A percentile compares a stretch with the other conserved stretches of the same genome.
Evolutionary conservation across 2,329 filamentous ascomycete genomes (phyloP).

Genomic region (Cadophora malorum): DNA sequence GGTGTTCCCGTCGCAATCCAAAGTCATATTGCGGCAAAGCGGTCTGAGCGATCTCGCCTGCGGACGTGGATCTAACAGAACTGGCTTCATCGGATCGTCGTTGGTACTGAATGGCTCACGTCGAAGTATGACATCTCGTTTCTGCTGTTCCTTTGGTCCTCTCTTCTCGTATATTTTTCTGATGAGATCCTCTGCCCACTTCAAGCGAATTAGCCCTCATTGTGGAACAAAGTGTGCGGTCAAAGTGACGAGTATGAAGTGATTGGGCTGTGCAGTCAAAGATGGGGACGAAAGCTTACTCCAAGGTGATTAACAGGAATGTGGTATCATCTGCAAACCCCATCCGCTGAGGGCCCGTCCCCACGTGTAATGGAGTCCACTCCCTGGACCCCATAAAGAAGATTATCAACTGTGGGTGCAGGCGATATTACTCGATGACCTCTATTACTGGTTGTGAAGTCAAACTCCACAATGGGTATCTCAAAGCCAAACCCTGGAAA

Average conservation of each 20-base stretch:
- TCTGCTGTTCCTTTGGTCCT: conserved; percentile 18
- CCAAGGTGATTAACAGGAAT: conserved; percentile 26
- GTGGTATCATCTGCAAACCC: conserved; percentile 26
- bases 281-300: not conserved
- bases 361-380: conserved; percentile 6
- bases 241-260: not conserved
- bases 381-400: conserved; percentile 19
- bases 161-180: conserved; percentile 26
- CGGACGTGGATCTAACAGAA: conserved; percentile 22
- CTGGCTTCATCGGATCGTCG: conserved; percentile 15
- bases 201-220: not conserved
- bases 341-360: not conserved
- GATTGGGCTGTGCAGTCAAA: not conserved
- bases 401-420: conserved; percentile 20
- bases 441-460: conserved; percentile 18
- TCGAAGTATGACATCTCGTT: conserved; percentile 25
- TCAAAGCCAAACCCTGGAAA: conserved; percentile 28
- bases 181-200: conserved; percentile 27
- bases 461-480: conserved; percentile 25
- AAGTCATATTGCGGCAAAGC: conserved; percentile 24
- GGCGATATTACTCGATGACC: conserved; percentile 24
- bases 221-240: not conserved
- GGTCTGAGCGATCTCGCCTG: conserved; percentile 27
- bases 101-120: conserved; percentile 22
- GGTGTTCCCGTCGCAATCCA: conserved; percentile 21